Evolutionary conservation across 2,329 filamentous ascomycete species (phyloP), one percentile per base, ranked within the genome.

Genomic region (Alternaria sp.): DNA sequence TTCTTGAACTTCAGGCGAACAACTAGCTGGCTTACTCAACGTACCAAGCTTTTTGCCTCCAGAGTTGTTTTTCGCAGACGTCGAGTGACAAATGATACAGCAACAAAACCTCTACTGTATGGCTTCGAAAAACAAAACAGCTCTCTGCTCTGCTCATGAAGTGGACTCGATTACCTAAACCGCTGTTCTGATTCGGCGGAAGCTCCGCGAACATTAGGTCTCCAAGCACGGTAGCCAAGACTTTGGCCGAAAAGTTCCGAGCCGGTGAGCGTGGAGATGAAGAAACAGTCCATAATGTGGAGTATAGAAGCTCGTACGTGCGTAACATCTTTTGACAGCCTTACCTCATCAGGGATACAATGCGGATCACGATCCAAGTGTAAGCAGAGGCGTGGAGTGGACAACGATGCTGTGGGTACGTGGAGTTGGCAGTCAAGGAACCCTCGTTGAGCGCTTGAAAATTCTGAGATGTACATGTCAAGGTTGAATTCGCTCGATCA

Each of bases 231-330:
- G 20, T n/a, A 50, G 46, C 46, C 46, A 50, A 50, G 46, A 50
- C 27, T 18, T n/a, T 50, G 32, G 46, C 46, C 46, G 46, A 50
- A 38, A n/a, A 7, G 16, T 36, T 50, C 46, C 46, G 46, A 27
- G 46, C 20, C 46, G 46, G 46, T 50, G 46, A 50, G 22, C 20
- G 46, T 50, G 46, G 30, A n/a, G 32, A 25, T 32, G 7, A 4
- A 25, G 30, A 36, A 36, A 36, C 46, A 25, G 14, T 50, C 11
- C 9, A 20, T 50, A 50, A 8, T 27, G 46, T 36, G 46, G 46
- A 50, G 46, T 50, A n/a, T 10, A 25, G 32, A 2, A 8, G 32
- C 32, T 50, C 46, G 32, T 20, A 38, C 11, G 28, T 30, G 28
- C 10, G 11, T 30, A 1, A 18, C 20, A 50, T 50, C 30, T 20